Evolutionary conservation across 2,329 filamentous ascomycete genomes (phyloP).

Genomic region (Alternaria metachromatica): DNA sequence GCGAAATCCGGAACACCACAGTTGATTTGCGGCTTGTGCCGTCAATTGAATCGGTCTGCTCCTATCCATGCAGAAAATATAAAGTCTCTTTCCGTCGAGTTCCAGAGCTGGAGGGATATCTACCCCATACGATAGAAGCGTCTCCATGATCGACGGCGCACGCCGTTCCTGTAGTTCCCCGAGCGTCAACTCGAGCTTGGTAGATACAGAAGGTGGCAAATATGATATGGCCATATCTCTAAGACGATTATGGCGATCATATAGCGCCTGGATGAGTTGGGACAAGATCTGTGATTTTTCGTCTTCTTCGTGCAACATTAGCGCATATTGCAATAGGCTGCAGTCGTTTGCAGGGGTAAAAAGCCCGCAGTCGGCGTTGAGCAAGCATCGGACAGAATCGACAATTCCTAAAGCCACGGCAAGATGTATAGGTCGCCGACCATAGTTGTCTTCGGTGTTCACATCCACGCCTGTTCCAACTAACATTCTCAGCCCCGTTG

Average conservation of each 20-base stretch:
- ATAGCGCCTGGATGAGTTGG: neutral
- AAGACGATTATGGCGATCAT: neutral
- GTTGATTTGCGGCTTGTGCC: too few species aligned
- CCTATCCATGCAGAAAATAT: too few species aligned
- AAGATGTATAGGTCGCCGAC: neutral
- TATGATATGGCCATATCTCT: neutral
- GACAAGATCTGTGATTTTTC: too few species aligned
- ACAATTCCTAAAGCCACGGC: neutral
- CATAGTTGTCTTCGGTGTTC: neutral
- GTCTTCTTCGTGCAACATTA: accelerated
- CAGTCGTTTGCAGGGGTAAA: neutral
- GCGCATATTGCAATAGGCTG: neutral
- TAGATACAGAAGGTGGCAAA: neutral
- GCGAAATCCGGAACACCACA: neutral
- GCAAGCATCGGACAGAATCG: neutral
- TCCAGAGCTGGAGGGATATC: neutral
- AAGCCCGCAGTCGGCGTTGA: neutral
- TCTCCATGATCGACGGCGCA: neutral
- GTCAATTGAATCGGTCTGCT: too few species aligned
- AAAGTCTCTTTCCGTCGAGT: neutral
- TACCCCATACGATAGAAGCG: neutral
- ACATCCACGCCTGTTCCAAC: neutral
- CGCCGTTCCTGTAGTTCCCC: neutral
- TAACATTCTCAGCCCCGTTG: neutral
- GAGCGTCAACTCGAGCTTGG: neutral